Percentiles rank a stretch among this genome's conserved stretches.
phyloP scores from a whole-genome alignment of 169 alveolate species.

The Hepatocystis sp. region DNA sequence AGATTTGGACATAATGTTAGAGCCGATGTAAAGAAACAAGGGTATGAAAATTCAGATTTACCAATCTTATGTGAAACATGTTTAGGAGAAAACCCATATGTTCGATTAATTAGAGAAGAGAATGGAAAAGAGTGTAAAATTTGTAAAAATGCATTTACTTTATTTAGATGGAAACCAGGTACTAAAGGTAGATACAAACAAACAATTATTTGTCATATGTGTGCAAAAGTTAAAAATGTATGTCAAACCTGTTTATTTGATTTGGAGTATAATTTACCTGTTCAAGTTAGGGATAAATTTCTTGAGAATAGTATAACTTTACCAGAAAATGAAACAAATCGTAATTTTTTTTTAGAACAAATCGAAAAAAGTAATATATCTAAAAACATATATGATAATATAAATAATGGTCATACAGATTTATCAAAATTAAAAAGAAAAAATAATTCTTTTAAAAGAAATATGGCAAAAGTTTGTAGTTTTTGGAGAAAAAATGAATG shows the following conservation, averaged over 20 bases:
- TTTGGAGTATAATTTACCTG: slow-evolving; percentile 97
- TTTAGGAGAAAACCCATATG: slow-evolving; percentile 97
- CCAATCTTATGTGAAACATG: slow-evolving; percentile 98
- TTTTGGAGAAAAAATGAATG: slow-evolving; percentile 95
- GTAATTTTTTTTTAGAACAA: slow-evolving; percentile 81
- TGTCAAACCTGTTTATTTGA: slow-evolving; percentile 99
- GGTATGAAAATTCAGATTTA: slow-evolving; percentile 94
- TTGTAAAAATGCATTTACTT: slow-evolving; percentile 98
- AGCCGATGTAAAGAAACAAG: slow-evolving; percentile 83
- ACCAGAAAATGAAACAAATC: slow-evolving; percentile 84
- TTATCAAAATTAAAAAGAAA: slow-evolving; percentile 86
- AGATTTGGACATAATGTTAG: slow-evolving; percentile 88
- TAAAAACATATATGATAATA: slow-evolving; percentile 37
- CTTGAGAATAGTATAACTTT: slow-evolving; percentile 76
- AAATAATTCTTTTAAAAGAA: slow-evolving; percentile 92
- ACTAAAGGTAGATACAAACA: slow-evolving; percentile 94
- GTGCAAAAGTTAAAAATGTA: slow-evolving; percentile 98
- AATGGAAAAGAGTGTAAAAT: slow-evolving; percentile 97
- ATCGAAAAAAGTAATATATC: slow-evolving; percentile 78
- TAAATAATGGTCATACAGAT: slow-evolving; percentile 58
- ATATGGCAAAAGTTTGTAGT: slow-evolving; percentile 95
- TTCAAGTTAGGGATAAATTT: slow-evolving; percentile 95
- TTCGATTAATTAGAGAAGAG: slow-evolving; percentile 96
- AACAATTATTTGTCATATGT: slow-evolving; percentile 97
- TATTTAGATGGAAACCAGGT: slow-evolving; percentile 99